A percentile compares a stretch with the other conserved stretches of the same genome.
Evolutionary conservation across 768 basidiomycete species (phyloP).

Genomic region (Leccinum sublutescens): DNA sequence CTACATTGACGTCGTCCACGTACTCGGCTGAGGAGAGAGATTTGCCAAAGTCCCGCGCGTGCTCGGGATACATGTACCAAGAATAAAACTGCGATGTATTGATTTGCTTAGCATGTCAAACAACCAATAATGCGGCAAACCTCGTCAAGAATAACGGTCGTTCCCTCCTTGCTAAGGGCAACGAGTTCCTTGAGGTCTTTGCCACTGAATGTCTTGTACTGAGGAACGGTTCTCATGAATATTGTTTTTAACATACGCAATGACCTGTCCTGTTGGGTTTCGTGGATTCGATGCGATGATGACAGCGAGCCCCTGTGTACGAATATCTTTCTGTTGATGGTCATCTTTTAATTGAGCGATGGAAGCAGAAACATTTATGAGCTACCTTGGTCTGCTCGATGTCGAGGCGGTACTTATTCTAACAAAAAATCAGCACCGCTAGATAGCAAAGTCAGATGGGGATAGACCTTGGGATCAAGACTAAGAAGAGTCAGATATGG

Average conservation of each 20-base stretch:
- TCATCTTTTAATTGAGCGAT: constrained; percentile 1
- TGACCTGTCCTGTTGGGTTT: constrained; percentile 93
- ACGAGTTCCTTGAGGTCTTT: constrained; percentile 82
- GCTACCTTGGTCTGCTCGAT: constrained; percentile 73
- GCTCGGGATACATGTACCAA: constrained; percentile 91
- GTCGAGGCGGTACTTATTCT: constrained; percentile 73
- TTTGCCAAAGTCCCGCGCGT: constrained; percentile 58
- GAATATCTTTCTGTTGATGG: constrained; percentile 64
- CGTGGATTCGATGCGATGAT: constrained; percentile 92
- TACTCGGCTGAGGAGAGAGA: constrained; percentile 82
- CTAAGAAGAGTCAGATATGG: constrained; percentile 25
- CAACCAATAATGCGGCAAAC: constrained; percentile 35
- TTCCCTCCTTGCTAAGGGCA: constrained; percentile 65
- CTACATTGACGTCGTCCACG: constrained; percentile 84
- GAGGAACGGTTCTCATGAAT: constrained; percentile 5
- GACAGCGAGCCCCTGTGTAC: constrained; percentile 78
- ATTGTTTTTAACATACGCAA: constrained; percentile 43
- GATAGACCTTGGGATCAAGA: constrained; percentile 44
- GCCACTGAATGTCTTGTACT: constrained; percentile 45
- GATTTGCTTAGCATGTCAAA: background rate
- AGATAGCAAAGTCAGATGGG: background rate
- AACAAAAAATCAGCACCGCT: constrained; percentile 5
- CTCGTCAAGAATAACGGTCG: constrained; percentile 85
- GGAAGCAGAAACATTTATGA: background rate
- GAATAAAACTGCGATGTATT: constrained; percentile 42